A percentile compares a stretch with the other conserved stretches of the same genome.
phyloP scores from a whole-genome alignment of 2,329 filamentous ascomycete genomes.

The Stachybotrys chartarum region DNA sequence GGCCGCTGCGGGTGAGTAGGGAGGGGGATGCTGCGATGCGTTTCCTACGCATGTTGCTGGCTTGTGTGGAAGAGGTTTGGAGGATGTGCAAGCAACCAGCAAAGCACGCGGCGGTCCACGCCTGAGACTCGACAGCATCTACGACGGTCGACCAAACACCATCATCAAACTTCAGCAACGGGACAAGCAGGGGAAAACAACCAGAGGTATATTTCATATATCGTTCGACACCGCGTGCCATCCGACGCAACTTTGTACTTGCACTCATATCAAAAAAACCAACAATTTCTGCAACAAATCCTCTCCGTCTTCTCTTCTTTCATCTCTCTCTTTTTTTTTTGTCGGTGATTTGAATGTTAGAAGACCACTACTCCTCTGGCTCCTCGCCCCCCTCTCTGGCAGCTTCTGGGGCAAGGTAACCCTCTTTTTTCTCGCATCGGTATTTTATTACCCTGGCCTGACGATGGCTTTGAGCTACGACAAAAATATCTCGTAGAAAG shows the following conservation, averaged over 20 bases:
- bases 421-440: background rate
- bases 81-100: too few species aligned
- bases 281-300: background rate
- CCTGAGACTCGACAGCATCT: too few species aligned
- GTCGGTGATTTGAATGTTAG: too few species aligned
- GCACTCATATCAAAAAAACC: background rate
- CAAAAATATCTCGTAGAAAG: background rate
- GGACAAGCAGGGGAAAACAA: background rate
- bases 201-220: background rate
- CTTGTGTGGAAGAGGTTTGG: too few species aligned
- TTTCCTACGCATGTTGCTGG: too few species aligned
- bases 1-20: background rate
- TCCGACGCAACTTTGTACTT: background rate
- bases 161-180: background rate
- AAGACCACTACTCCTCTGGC: too few species aligned
- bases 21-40: background rate
- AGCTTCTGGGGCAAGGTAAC: background rate
- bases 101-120: too few species aligned
- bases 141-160: too few species aligned
- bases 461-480: background rate
- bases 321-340: too few species aligned
- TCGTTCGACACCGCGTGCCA: background rate
- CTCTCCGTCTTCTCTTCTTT: too few species aligned
- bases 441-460: background rate
- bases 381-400: background rate